Conservation (phyloP, 768 basidiomycete genomes). For the Naganishia antarctica region DNA sequence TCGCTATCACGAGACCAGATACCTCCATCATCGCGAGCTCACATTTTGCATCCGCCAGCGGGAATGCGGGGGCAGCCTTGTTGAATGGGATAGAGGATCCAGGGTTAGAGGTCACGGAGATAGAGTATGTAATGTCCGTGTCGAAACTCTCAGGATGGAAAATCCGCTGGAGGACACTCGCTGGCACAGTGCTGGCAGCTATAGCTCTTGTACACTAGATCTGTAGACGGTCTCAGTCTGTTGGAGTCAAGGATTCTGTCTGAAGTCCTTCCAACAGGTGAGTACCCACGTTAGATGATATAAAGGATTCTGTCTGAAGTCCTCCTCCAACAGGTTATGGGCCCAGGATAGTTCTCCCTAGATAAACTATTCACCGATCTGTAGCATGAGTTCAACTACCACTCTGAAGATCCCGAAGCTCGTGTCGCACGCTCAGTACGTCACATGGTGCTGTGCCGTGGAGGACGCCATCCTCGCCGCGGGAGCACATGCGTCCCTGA, state of each 20-base stretch:
- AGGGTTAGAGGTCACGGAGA: neutral
- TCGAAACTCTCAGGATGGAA: constrained; percentile 1
- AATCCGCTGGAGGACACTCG: neutral
- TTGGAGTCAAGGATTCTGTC: constrained; percentile 12
- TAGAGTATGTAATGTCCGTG: constrained; percentile 4
- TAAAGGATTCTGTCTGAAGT: constrained; percentile 9
- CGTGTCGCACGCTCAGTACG: constrained; percentile 7
- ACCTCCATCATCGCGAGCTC: no score
- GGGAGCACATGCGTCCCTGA: constrained; percentile 10
- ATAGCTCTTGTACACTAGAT: constrained; percentile 1
- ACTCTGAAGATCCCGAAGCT: constrained; percentile 18
- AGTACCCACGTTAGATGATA: neutral
- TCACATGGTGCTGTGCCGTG: constrained; percentile 11
- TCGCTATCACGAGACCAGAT: no score
- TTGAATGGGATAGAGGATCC: no score
- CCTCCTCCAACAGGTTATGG: constrained; percentile 19
- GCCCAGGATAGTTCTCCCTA: constrained; percentile 10
- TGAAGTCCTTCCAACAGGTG: constrained; percentile 18
- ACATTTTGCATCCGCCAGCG: no score
- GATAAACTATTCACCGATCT: constrained; percentile 3
- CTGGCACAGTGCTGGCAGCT: constrained; percentile 9
- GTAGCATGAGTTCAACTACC: neutral
- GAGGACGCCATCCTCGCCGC: constrained; percentile 12
- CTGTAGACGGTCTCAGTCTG: neutral
- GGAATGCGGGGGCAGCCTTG: no score